These are phyloP conservation scores for Pseudozyma pruni DNA, from an alignment of 1,284 basidiomycete genomes.

Conservation along the genomic window DNA sequence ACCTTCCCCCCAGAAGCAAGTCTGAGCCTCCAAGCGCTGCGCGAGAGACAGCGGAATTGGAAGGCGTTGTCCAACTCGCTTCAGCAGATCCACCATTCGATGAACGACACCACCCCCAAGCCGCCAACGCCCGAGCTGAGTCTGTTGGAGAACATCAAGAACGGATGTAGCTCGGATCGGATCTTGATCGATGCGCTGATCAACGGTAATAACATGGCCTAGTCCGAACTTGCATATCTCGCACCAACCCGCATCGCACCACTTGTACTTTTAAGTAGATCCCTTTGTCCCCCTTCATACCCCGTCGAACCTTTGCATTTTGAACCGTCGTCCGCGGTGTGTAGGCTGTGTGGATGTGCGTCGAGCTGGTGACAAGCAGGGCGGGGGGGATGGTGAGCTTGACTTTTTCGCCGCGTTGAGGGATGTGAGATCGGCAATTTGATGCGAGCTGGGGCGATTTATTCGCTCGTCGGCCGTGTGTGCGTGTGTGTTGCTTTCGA, in stretches of 20 bases:
- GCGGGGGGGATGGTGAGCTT: too few species aligned
- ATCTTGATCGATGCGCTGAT: constrained; percentile 34
- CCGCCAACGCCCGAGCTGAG: constrained; percentile 6
- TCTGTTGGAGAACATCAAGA: constrained; percentile 24
- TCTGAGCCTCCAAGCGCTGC: constrained; percentile 36
- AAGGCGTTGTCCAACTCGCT: constrained; percentile 31
- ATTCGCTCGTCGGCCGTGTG: neutral
- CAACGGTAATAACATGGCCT: constrained; percentile 19
- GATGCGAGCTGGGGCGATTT: neutral
- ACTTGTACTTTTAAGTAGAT: constrained; percentile 7
- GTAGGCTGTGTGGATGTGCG: too few species aligned
- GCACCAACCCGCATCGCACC: neutral
- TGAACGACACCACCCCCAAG: neutral
- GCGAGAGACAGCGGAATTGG: constrained; percentile 43
- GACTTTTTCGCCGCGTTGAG: too few species aligned
- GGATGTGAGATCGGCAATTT: neutral
- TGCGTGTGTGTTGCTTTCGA: neutral
- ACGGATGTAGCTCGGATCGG: constrained; percentile 24
- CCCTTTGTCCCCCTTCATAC: neutral
- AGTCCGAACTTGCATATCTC: neutral
- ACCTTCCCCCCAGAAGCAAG: constrained; percentile 18
- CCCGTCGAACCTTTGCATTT: neutral
- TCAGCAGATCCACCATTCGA: constrained; percentile 23
- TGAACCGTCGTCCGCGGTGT: neutral
- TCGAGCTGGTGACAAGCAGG: too few species aligned